These are phyloP conservation scores for Scedosporium boydii DNA, from an alignment of 2,329 filamentous ascomycete species.

Conservation along the genomic window DNA sequence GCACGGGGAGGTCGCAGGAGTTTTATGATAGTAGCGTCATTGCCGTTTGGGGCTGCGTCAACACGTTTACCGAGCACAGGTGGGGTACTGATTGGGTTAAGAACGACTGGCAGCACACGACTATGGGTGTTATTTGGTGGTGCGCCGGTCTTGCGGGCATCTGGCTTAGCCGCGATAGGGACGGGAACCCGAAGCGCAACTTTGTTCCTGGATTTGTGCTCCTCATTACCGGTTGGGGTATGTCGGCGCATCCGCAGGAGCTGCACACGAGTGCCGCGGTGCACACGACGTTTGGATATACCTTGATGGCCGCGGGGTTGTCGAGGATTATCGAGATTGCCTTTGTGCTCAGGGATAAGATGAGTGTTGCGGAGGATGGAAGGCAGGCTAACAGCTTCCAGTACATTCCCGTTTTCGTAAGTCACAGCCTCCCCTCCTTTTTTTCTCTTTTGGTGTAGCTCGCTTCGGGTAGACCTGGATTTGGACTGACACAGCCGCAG, in stretches of 20 bases:
- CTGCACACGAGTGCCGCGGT: constrained; percentile 78
- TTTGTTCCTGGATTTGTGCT: constrained; percentile 89
- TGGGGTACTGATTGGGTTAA: constrained; percentile 85
- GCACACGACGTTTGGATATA: constrained; percentile 87
- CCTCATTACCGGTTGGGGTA: constrained; percentile 85
- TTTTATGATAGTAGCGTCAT: constrained; percentile 93
- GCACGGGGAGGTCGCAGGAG: constrained; percentile 81
- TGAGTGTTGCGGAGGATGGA: constrained; percentile 55
- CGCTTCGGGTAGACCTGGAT: neutral
- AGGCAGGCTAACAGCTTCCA: constrained; percentile 56
- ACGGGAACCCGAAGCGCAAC: constrained; percentile 83
- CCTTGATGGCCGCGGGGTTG: constrained; percentile 80
- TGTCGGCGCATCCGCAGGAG: constrained; percentile 84
- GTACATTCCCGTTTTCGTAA: constrained; percentile 43
- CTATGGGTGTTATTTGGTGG: constrained; percentile 99
- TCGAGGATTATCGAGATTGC: constrained; percentile 83
- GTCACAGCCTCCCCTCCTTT: constrained; percentile 22
- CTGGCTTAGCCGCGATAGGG: constrained; percentile 78
- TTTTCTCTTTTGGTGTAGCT: neutral
- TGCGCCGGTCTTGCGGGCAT: constrained; percentile 82
- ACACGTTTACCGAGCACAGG: constrained; percentile 94
- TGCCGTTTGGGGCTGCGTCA: constrained; percentile 90
- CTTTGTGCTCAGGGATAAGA: constrained; percentile 71
- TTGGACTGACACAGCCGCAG: constrained; percentile 32
- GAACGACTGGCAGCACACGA: constrained; percentile 95